phyloP scores from a whole-genome alignment of 352 stramenopile genomes.

The Pythium phragmitis region DNA sequence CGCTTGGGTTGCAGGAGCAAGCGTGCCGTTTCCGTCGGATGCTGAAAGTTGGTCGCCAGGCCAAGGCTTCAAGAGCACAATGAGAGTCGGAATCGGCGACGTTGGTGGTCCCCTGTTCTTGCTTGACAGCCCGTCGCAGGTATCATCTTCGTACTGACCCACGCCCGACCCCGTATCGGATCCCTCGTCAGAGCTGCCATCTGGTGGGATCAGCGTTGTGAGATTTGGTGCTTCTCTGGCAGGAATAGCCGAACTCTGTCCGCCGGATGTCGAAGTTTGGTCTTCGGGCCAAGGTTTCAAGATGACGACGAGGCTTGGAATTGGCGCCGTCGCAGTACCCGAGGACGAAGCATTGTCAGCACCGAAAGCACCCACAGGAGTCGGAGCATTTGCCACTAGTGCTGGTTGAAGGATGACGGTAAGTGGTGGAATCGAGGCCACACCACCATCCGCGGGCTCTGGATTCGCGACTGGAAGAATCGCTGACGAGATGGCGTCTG shows the following conservation, averaged over 20 bases:
- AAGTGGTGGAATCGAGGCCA: conserved; percentile 7
- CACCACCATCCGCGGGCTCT: neutral
- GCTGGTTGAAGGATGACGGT: conserved; percentile 14
- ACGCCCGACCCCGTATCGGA: no score
- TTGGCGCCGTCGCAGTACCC: conserved; percentile 1
- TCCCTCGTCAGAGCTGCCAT: no score
- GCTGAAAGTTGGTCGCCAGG: no score
- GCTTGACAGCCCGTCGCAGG: no score
- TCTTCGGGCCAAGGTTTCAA: conserved; percentile 5
- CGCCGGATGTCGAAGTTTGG: neutral
- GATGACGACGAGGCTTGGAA: conserved; percentile 17
- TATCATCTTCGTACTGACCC: no score
- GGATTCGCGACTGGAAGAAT: neutral
- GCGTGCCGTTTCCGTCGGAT: no score
- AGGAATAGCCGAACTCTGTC: neutral
- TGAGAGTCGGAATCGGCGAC: no score
- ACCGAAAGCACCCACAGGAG: neutral
- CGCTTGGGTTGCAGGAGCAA: no score
- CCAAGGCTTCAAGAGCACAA: no score
- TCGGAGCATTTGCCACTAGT: neutral
- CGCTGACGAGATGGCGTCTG: neutral
- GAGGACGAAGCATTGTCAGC: neutral
- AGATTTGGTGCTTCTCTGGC: neutral
- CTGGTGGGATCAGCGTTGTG: no score
- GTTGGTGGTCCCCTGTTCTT: no score